Percentiles rank a stretch among this genome's conserved stretches.
phyloP scores from a whole-genome alignment of 2,329 filamentous ascomycete species.

The Neofusicoccum laricinum region DNA sequence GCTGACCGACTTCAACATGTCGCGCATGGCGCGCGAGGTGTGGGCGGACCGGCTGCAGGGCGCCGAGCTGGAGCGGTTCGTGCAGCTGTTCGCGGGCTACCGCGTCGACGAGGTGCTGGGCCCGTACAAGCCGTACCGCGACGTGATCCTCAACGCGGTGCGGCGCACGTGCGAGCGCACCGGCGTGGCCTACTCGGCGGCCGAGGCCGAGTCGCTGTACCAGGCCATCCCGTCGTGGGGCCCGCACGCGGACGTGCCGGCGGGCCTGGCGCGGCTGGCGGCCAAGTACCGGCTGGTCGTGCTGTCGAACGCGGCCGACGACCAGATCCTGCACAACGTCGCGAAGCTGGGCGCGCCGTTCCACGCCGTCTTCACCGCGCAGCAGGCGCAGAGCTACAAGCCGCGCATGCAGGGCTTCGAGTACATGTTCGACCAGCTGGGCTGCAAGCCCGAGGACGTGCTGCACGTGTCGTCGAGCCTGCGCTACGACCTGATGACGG shows the following conservation, averaged over 20 bases:
- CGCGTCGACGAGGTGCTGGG: constrained; percentile 15
- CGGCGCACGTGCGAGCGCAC: constrained; percentile 8
- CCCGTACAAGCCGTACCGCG: constrained; percentile 15
- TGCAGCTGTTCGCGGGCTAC: constrained; percentile 13
- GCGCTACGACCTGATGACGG: constrained; percentile 15
- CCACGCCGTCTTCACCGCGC: constrained; percentile 11
- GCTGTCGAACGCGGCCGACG: constrained; percentile 15
- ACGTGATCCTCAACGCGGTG: constrained; percentile 10
- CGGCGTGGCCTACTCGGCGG: neutral
- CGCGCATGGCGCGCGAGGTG: constrained; percentile 11
- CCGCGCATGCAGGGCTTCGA: constrained; percentile 16
- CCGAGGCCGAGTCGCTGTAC: constrained; percentile 8
- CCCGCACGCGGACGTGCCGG: constrained; percentile 14
- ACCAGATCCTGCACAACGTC: constrained; percentile 14
- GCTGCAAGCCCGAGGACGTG: constrained; percentile 13
- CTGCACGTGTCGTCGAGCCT: constrained; percentile 12
- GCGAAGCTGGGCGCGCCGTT: constrained; percentile 15
- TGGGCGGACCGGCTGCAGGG: neutral
- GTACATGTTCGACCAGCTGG: constrained; percentile 12
- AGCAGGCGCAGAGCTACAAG: constrained; percentile 15
- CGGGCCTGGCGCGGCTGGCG: neutral
- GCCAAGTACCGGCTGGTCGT: constrained; percentile 11
- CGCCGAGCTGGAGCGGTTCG: constrained; percentile 11
- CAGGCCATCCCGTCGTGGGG: constrained; percentile 13
- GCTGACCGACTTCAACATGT: constrained; percentile 17